Percentiles rank a stretch among this genome's conserved stretches.
These are phyloP conservation scores for Dactylorhiza incarnata DNA, from an alignment of 106 monocot genomes.

Conservation along the genomic window DNA sequence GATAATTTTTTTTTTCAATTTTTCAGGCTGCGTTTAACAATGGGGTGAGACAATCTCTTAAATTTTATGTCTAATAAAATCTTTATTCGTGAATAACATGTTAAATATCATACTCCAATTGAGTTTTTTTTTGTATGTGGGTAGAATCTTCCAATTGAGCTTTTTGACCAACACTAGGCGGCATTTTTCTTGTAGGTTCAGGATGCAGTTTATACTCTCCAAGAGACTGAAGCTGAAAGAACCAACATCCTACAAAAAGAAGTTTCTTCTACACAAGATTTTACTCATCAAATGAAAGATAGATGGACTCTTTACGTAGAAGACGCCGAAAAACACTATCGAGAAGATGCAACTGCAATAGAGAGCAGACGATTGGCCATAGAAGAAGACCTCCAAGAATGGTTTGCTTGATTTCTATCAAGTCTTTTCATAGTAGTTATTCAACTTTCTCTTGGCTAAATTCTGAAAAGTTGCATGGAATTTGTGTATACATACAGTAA, in stretches of 20 bases:
- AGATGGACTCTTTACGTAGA: constrained; percentile 40
- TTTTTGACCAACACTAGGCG: neutral
- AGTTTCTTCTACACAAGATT: constrained; percentile 30
- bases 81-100: too few species aligned
- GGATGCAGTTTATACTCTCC: constrained; percentile 45
- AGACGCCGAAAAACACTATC: constrained; percentile 47
- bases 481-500: constrained; percentile 24
- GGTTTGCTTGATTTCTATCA: constrained; percentile 32
- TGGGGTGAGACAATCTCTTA: too few species aligned
- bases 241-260: constrained; percentile 39
- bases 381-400: constrained; percentile 39
- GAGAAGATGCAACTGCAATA: constrained; percentile 28
- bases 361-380: constrained; percentile 33
- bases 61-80: too few species aligned
- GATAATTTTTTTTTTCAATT: too few species aligned
- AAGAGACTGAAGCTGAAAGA: constrained; percentile 35
- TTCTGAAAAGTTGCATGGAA: constrained; percentile 1
- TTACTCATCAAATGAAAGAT: constrained; percentile 43
- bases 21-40: too few species aligned
- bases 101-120: too few species aligned
- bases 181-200: constrained; percentile 41
- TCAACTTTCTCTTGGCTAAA: neutral
- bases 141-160: neutral
- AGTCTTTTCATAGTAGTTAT: neutral
- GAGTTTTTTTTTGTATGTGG: too few species aligned